These are phyloP conservation scores for Cystobasidium sp. DNA, from an alignment of 1,284 basidiomycete genomes.

Conservation along the genomic window DNA sequence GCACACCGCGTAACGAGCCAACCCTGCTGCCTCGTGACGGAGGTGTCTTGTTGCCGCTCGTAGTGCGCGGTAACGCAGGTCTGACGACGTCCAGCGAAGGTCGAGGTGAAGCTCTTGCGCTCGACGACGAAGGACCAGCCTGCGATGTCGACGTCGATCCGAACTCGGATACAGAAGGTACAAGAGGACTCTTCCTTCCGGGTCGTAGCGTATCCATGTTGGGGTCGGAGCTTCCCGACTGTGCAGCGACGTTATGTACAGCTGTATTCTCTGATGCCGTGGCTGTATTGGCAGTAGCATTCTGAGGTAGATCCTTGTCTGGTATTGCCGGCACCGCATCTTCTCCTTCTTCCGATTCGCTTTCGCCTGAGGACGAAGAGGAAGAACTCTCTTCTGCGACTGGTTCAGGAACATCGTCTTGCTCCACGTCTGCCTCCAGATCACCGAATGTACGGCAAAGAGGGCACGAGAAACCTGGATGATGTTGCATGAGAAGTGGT, in stretches of 20 bases:
- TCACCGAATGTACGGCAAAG: conserved; percentile 77
- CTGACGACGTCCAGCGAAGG: conserved; percentile 13
- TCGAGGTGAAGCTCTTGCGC: neutral
- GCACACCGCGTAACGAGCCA: neutral
- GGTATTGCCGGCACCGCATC: conserved; percentile 46
- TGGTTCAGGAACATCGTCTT: conserved; percentile 59
- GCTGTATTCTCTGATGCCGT: conserved; percentile 8
- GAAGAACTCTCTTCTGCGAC: conserved; percentile 29
- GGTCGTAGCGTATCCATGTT: conserved; percentile 43
- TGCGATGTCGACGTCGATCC: neutral
- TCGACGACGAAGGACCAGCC: neutral
- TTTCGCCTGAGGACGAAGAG: conserved; percentile 67
- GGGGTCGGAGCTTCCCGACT: neutral
- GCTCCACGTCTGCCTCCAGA: conserved; percentile 93
- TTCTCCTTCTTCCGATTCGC: conserved; percentile 77
- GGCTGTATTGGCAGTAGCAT: neutral
- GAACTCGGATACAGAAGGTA: conserved; percentile 8
- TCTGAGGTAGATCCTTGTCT: conserved; percentile 11
- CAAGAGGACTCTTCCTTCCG: conserved; percentile 27
- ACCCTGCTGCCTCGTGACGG: conserved; percentile 16
- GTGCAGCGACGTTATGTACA: neutral
- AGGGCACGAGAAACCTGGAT: conserved; percentile 93
- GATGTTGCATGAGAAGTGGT: conserved; percentile 81
- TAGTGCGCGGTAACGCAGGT: conserved; percentile 5
- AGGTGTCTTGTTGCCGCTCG: conserved; percentile 13